phyloP scores from a whole-genome alignment of 768 basidiomycete genomes.

The Crepidotus variabilis region DNA sequence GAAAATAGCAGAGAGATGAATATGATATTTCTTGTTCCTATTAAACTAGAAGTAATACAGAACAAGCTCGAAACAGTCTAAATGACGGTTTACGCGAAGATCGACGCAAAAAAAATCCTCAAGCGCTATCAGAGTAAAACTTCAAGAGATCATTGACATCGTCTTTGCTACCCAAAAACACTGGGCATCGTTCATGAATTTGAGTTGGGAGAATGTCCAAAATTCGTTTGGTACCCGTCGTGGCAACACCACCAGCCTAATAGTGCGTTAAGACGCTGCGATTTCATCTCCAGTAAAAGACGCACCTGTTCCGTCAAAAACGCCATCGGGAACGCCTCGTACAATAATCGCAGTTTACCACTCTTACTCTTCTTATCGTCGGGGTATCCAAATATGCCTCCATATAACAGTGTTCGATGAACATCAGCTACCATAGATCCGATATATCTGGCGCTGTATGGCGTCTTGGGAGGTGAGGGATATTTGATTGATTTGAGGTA shows the following conservation, averaged over 20 bases:
- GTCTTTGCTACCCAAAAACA: constrained; percentile 91
- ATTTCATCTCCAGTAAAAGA: background rate
- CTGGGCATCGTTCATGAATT: constrained; percentile 91
- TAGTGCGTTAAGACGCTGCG: constrained; percentile 3
- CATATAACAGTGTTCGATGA: constrained; percentile 92
- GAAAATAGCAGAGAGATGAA: background rate
- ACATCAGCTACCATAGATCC: constrained; percentile 99
- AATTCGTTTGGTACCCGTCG: constrained; percentile 91
- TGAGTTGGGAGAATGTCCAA: constrained; percentile 81
- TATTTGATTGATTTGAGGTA: constrained; percentile 93
- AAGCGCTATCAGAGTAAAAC: constrained; percentile 61
- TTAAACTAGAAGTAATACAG: background rate
- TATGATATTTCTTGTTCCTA: background rate
- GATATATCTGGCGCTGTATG: constrained; percentile 91
- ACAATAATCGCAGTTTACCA: constrained; percentile 91
- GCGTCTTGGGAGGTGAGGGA: constrained; percentile 71
- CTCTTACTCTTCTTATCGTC: constrained; percentile 96
- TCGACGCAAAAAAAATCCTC: constrained; percentile 4
- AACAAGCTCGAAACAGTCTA: background rate
- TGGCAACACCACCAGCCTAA: constrained; percentile 94
- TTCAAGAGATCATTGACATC: constrained; percentile 89
- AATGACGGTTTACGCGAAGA: background rate
- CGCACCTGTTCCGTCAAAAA: constrained; percentile 88
- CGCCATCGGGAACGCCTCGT: constrained; percentile 98
- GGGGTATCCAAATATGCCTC: constrained; percentile 98